These are phyloP conservation scores for Prunus fruticosa DNA, from an alignment of 306 rosid genomes.

Conservation along the genomic window DNA sequence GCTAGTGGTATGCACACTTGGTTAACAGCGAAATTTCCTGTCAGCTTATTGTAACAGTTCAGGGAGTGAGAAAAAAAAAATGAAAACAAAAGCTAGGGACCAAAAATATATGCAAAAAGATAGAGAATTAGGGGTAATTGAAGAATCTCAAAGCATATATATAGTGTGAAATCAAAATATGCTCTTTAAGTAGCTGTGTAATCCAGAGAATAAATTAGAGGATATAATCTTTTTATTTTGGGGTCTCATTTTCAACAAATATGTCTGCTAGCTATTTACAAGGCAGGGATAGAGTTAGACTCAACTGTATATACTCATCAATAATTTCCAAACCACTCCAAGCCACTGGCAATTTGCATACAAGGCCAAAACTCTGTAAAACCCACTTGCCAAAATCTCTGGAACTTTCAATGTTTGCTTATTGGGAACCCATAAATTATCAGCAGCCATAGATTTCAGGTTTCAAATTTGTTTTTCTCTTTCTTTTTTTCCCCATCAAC, in stretches of 20 bases:
- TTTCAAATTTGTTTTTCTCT: no score
- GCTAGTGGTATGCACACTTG: not conserved
- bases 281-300: no score
- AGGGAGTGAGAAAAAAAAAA: not conserved
- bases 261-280: not conserved
- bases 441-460: no score
- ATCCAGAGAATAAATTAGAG: not conserved
- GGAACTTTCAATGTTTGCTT: not conserved
- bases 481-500: no score
- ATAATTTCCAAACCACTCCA: not conserved
- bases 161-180: not conserved
- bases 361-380: not conserved
- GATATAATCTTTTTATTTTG: no score
- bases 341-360: not conserved
- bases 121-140: not conserved
- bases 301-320: no score
- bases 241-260: not conserved
- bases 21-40: not conserved
- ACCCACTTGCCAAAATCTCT: not conserved
- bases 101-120: not conserved
- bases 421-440: no score
- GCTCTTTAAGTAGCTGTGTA: no score
- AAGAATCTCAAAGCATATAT: not conserved
- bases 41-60: not conserved
- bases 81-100: not conserved